These are phyloP conservation scores for Arthrocladium fulminans DNA, from an alignment of 2,329 filamentous ascomycete genomes.

Conservation along the genomic window DNA sequence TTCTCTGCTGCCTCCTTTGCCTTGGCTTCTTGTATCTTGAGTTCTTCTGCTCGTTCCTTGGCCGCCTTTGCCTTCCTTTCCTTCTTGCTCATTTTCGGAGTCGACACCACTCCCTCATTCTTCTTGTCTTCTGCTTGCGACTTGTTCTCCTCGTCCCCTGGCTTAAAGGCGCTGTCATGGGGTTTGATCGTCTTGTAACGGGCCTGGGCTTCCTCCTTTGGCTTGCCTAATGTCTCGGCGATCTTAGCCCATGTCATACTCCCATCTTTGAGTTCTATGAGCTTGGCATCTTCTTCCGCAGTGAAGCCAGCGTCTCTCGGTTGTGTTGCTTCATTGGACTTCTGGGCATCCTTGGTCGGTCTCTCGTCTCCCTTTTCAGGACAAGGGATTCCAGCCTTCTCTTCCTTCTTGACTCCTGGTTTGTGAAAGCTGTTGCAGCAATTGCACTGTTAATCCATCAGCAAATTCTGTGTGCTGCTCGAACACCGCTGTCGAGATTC, in stretches of 20 bases:
- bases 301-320: slow-evolving; percentile 10
- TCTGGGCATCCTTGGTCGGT: neutral
- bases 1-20: neutral
- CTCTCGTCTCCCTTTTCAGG: neutral
- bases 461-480: neutral
- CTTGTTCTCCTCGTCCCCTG: neutral
- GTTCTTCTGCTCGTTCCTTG: slow-evolving; percentile 9
- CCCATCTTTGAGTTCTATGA: slow-evolving; percentile 23
- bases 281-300: slow-evolving; percentile 20
- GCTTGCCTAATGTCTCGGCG: slow-evolving; percentile 13
- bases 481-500: no score
- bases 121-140: slow-evolving; percentile 8
- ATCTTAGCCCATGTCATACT: slow-evolving; percentile 22
- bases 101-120: no score
- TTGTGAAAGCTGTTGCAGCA: slow-evolving; percentile 7
- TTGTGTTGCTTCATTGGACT: neutral
- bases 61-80: slow-evolving; percentile 9
- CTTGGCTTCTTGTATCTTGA: slow-evolving; percentile 5
- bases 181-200: slow-evolving; percentile 21
- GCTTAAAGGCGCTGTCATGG: neutral
- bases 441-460: neutral
- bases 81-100: slow-evolving; percentile 10
- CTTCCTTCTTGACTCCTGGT: slow-evolving; percentile 3
- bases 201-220: slow-evolving; percentile 11
- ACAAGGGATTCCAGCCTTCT: neutral